Percentiles rank a stretch among this genome's conserved stretches.
These are phyloP conservation scores for Scheffersomyces ergatensis DNA, from an alignment of 805 yeast species.

Conservation along the genomic window DNA sequence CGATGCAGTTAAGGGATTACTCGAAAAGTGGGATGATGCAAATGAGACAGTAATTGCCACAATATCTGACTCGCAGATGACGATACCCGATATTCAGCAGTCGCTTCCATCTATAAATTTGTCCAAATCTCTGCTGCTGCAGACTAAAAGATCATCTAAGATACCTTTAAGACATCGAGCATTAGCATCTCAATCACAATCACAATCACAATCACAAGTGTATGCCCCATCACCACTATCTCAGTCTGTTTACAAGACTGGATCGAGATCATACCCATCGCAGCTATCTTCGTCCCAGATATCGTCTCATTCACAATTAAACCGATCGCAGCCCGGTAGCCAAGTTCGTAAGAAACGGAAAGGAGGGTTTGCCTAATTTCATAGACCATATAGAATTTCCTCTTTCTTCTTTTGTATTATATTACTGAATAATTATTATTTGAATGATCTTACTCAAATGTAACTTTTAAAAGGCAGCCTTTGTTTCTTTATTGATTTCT, in stretches of 20 bases:
- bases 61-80: not conserved
- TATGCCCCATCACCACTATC: not conserved
- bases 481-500: constrained; percentile 24
- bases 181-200: constrained; percentile 2
- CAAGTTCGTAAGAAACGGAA: constrained; percentile 41
- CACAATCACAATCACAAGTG: not conserved
- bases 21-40: constrained; percentile 6
- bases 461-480: constrained; percentile 4
- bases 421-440: constrained; percentile 3
- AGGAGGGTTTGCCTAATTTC: constrained; percentile 46
- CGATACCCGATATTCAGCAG: not conserved
- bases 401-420: no score
- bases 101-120: constrained; percentile 18
- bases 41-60: constrained; percentile 1
- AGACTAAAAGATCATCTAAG: not conserved
- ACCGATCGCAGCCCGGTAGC: constrained; percentile 4
- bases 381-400: not conserved
- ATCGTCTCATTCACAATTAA: constrained; percentile 4
- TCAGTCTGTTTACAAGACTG: not conserved
- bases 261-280: not conserved
- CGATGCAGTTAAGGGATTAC: constrained; percentile 4
- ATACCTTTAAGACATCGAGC: not conserved
- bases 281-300: constrained; percentile 1
- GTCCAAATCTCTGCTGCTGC: constrained; percentile 5
- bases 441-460: not conserved